Evolutionary conservation across 352 stramenopile genomes (phyloP).

Genomic region (Globisporangium nunn): DNA sequence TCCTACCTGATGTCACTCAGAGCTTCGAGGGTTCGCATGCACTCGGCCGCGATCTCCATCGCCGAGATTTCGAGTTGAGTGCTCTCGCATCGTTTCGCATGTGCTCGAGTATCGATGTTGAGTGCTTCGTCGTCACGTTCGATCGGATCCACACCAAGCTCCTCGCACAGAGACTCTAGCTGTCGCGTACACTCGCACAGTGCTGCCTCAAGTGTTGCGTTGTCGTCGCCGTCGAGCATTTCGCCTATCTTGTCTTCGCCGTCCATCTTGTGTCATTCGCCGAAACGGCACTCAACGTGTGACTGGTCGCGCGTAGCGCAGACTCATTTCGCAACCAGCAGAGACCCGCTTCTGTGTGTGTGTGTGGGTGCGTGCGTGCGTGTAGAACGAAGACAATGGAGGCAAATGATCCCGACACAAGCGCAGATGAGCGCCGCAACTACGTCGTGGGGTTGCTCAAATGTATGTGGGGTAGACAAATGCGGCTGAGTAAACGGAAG

Average conservation of each 20-base stretch:
- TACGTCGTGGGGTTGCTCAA: slow-evolving; percentile 59
- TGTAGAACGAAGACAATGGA: slow-evolving; percentile 11
- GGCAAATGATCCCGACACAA: slow-evolving; percentile 24
- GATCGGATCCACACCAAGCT: slow-evolving; percentile 16
- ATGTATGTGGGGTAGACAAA: slow-evolving; percentile 47
- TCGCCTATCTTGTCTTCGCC: neutral
- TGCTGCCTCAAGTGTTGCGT: neutral
- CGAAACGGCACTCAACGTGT: no score
- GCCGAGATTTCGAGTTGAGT: neutral
- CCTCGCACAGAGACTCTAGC: slow-evolving; percentile 15
- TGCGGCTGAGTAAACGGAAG: slow-evolving; percentile 31
- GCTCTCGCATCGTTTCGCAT: neutral
- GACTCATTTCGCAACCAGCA: neutral
- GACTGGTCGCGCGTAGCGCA: no score
- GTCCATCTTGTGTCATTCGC: neutral
- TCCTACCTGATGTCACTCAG: slow-evolving; percentile 13
- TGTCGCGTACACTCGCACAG: slow-evolving; percentile 14
- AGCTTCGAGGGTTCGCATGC: slow-evolving; percentile 15
- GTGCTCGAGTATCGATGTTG: no score
- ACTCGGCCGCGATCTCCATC: slow-evolving; percentile 4
- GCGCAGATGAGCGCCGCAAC: slow-evolving; percentile 34
- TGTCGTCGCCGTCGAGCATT: neutral
- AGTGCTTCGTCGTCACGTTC: neutral
- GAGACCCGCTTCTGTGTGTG: no score
- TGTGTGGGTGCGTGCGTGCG: neutral